Percentiles rank a stretch among this genome's conserved stretches.
These are phyloP conservation scores for Melanogaster broomeanus DNA, from an alignment of 768 basidiomycete genomes.

Conservation along the genomic window DNA sequence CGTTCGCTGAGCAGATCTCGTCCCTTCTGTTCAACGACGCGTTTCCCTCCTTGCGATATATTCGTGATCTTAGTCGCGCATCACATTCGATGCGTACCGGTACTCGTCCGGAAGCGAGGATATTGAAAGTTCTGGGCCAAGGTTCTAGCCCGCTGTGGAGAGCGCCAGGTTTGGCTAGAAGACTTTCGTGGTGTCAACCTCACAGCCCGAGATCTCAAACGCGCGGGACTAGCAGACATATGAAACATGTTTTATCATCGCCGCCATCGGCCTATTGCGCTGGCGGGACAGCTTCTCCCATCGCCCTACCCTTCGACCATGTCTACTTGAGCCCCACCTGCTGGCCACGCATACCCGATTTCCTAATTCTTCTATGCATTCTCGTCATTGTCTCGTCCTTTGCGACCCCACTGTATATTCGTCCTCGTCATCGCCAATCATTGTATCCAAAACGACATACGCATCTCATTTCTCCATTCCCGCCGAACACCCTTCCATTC, in stretches of 20 bases:
- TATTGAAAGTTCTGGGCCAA: constrained; percentile 51
- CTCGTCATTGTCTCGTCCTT: constrained; percentile 9
- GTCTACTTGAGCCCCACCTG: not conserved
- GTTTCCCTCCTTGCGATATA: constrained; percentile 60
- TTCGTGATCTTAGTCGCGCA: constrained; percentile 65
- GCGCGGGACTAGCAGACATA: constrained; percentile 30
- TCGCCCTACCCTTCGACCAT: not conserved
- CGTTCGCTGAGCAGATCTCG: constrained; percentile 64
- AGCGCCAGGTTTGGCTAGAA: constrained; percentile 62
- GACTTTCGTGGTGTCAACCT: constrained; percentile 64
- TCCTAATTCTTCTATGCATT: constrained; percentile 18
- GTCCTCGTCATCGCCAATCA: constrained; percentile 22
- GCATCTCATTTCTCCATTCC: constrained; percentile 20
- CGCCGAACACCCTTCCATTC: constrained; percentile 1
- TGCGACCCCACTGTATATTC: constrained; percentile 32
- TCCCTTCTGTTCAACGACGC: constrained; percentile 57
- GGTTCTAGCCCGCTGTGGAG: constrained; percentile 51
- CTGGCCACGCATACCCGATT: constrained; percentile 5
- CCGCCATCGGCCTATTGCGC: not conserved
- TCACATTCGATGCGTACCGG: constrained; percentile 54
- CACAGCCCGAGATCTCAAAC: constrained; percentile 43
- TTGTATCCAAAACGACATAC: constrained; percentile 31
- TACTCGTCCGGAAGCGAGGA: constrained; percentile 33
- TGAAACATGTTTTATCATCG: constrained; percentile 2
- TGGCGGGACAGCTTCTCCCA: not conserved